Evolutionary conservation across 257 asterid species (phyloP), one percentile per base, ranked within the genome.

Genomic region (Primulina huaijiensis): DNA sequence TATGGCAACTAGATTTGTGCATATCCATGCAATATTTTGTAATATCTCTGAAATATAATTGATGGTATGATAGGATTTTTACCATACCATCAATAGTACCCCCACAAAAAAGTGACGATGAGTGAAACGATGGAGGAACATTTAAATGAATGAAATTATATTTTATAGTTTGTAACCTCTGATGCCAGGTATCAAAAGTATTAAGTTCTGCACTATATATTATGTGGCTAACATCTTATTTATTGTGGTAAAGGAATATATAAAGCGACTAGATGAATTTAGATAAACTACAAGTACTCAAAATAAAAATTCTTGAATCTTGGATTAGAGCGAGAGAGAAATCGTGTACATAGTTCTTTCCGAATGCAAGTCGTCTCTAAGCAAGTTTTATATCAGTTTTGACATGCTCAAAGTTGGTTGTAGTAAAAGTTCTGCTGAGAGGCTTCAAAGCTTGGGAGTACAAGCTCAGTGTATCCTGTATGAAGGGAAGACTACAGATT

Each of bases 401-500:
- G 29, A 67, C 43, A 67, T 50, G 21, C 57, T 50, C 7, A 9
- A n/a, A 16, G 7, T 30, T 35, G 20, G 43, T 52, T 64, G 61
- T 89, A 94, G 99, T 73, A 87, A 77, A 80, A 84, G 76, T 67
- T 94, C 91, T 65, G 93, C 90, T 33, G 97, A 91, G 76, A 81
- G 90, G 64, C 97, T 94, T 38, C 90, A 65, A 58, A 52, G 78
- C 60, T 70, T 84, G 68, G 99, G 97, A 72, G 97, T 82, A 27
- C 79, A 88, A 72, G 97, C 96, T 4, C 92, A 89, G 80, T 78
- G 92, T 6, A 73, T 91, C 60, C 69, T 94, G 5, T 94, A 94
- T 59, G 97, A 94, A 86, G 97, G 97, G 70, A 93, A 89, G 78
- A 89, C 96, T 9, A 90, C 99, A 6, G 99, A 93, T 81, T 53